Conservation (phyloP, 768 basidiomycete genomes). For the Lactarius psammicola region DNA sequence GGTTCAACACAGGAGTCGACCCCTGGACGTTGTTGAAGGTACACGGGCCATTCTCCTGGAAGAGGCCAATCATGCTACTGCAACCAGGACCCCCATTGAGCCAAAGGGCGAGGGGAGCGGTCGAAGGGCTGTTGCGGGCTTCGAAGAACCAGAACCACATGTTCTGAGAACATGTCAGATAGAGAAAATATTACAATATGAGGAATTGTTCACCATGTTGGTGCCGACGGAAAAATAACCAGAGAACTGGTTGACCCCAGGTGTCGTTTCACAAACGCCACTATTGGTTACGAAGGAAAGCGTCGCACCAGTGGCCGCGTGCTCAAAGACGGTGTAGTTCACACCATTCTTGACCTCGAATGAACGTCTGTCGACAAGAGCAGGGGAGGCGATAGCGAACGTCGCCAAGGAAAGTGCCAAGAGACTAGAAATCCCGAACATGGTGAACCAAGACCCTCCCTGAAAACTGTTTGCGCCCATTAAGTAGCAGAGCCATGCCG, state of each 20-base stretch:
- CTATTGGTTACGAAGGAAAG: constrained; percentile 5
- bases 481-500: neutral
- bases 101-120: constrained; percentile 5
- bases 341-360: constrained; percentile 11
- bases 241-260: constrained; percentile 4
- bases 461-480: neutral
- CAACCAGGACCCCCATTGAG: constrained; percentile 10
- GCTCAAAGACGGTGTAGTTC: constrained; percentile 4
- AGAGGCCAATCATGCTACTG: constrained; percentile 7
- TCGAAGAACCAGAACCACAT: constrained; percentile 18
- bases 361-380: constrained; percentile 4
- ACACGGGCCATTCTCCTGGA: constrained; percentile 22
- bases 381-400: neutral
- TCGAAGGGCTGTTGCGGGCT: constrained; percentile 6
- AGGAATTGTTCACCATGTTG: neutral
- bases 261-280: neutral
- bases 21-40: constrained; percentile 15
- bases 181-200: neutral
- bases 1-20: constrained; percentile 13
- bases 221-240: neutral
- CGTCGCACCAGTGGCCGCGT: constrained; percentile 1
- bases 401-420: constrained; percentile 1
- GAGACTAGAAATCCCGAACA: constrained; percentile 3
- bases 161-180: neutral
- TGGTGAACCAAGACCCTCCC: neutral